Base-by-base conservation (phyloP, 1,284 basidiomycete species). In the Exsudoporus floridanus region DNA sequence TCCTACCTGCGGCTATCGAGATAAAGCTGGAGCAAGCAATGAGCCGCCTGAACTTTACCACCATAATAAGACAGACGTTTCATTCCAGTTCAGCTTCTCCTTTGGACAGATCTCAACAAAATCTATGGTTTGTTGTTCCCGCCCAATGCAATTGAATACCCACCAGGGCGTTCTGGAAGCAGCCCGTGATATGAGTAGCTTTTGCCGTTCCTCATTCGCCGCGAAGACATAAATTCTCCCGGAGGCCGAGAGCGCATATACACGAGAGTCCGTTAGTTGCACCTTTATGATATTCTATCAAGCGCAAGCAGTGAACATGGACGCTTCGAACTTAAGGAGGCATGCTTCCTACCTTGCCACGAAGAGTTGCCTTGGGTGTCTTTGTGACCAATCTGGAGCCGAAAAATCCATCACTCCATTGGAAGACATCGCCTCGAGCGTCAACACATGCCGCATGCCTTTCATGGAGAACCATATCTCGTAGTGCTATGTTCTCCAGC, bases 371-470 rank as follows among this genome's bases (percentile, higher is more conserved):
- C 53, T 72, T 62, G 23, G 62, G 59, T 31, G 51, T 49, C 35
- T 63, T 60, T 36, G 55, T 53, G 12, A 54, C 56, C n/a, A 60
- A 38, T 44, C 49, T 40, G 1, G 69, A 67, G 25, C 74, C 77
- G 55, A 77, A 79, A 64, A 82, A 90, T 1, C 80, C 83, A 41
- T 78, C 75, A 0, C 92, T 92, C 93, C 92, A 95, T 64, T 94
- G 90, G 70, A 93, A 92, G 2, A 93, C 82, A 62, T 98, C 90
- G 23, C 95, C 95, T 38, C 81, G 77, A 3, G 84, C 86, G 67
- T 95, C 92, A n/a, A 94, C 82, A 56, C 87, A 91, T 4, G 88
- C 91, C 2, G 84, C 92, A 60, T 93, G 88, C 40, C 75, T 78
- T 60, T 85, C 80, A 39, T 90, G 85, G 18, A 95, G 71, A 7